These are phyloP conservation scores for Kodamaea hsintzibuensis DNA, from an alignment of 805 yeast genomes.

Conservation along the genomic window DNA sequence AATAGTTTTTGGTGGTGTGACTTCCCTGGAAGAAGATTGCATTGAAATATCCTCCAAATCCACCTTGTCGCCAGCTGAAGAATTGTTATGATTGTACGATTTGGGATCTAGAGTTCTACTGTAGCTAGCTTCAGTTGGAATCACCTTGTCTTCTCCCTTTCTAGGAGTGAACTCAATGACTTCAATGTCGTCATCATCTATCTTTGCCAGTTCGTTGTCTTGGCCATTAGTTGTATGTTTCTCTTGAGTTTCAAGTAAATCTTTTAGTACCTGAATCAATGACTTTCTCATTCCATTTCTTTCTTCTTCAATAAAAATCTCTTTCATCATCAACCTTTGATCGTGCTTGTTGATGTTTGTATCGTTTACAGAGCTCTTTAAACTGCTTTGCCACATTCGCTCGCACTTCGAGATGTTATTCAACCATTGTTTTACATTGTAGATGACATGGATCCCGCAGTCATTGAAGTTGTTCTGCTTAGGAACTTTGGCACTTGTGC, in stretches of 20 bases:
- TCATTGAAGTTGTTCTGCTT: constrained; percentile 87
- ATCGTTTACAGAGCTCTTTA: constrained; percentile 7
- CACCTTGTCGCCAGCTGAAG: not conserved
- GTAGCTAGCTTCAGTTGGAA: not conserved
- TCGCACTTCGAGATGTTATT: constrained; percentile 49
- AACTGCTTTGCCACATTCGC: constrained; percentile 43
- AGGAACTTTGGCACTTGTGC: constrained; percentile 62
- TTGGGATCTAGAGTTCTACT: not conserved
- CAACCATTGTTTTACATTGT: constrained; percentile 63
- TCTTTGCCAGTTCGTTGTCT: constrained; percentile 22
- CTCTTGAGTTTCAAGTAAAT: constrained; percentile 6
- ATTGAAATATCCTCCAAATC: not conserved
- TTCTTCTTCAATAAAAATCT: constrained; percentile 30
- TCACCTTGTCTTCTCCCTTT: not conserved
- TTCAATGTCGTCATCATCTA: constrained; percentile 3
- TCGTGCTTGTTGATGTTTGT: not conserved
- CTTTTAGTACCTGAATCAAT: constrained; percentile 23
- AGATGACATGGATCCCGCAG: constrained; percentile 91
- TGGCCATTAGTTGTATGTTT: constrained; percentile 3
- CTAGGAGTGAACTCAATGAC: not conserved
- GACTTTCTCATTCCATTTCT: constrained; percentile 29
- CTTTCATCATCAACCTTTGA: constrained; percentile 4
- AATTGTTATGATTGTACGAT: not conserved
- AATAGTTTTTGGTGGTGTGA: not conserved
- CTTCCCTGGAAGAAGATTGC: not conserved